Percentiles rank a stretch among this genome's conserved stretches.
These are phyloP conservation scores for Cryptosporidium felis DNA, from an alignment of 169 alveolate genomes.

Conservation along the genomic window DNA sequence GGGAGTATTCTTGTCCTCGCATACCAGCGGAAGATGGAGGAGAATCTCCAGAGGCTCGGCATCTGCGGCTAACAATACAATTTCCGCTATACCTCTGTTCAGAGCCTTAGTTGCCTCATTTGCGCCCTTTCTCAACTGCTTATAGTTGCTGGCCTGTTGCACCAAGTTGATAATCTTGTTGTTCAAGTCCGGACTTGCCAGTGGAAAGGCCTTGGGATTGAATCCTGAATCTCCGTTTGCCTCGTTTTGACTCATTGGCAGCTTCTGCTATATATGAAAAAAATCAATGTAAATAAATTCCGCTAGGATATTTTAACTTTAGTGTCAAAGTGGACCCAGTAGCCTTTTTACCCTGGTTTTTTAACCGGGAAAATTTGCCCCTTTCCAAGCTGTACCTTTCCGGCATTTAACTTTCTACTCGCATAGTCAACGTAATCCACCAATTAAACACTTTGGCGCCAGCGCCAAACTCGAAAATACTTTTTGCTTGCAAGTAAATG, in stretches of 20 bases:
- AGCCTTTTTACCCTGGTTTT: too few relatives aligned
- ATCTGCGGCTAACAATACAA: slow-evolving; percentile 98
- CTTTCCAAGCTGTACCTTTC: too few relatives aligned
- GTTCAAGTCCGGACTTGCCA: slow-evolving; percentile 88
- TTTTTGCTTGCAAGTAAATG: too few relatives aligned
- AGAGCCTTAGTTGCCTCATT: slow-evolving; percentile 96
- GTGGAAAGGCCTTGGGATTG: slow-evolving; percentile 89
- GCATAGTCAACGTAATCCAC: too few relatives aligned
- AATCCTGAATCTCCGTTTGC: slow-evolving; percentile 73
- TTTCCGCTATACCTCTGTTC: slow-evolving; percentile 97
- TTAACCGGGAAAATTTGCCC: slow-evolving; percentile 5
- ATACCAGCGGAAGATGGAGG: slow-evolving; percentile 95
- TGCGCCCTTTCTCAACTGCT: slow-evolving; percentile 94
- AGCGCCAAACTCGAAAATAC: too few relatives aligned
- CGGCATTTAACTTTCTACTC: too few relatives aligned
- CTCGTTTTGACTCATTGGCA: slow-evolving; percentile 72
- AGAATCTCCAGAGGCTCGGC: slow-evolving; percentile 99
- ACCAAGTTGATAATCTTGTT: slow-evolving; percentile 87
- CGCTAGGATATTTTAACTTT: too few relatives aligned
- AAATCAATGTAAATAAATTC: neutral
- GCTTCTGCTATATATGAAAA: neutral
- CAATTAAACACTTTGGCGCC: too few relatives aligned
- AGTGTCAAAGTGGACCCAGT: slow-evolving; percentile 22
- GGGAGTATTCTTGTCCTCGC: slow-evolving; percentile 99
- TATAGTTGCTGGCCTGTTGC: slow-evolving; percentile 92